Evolutionary conservation across 257 asterid genomes (phyloP).

Genomic region (Fraxinus pennsylvanica): DNA sequence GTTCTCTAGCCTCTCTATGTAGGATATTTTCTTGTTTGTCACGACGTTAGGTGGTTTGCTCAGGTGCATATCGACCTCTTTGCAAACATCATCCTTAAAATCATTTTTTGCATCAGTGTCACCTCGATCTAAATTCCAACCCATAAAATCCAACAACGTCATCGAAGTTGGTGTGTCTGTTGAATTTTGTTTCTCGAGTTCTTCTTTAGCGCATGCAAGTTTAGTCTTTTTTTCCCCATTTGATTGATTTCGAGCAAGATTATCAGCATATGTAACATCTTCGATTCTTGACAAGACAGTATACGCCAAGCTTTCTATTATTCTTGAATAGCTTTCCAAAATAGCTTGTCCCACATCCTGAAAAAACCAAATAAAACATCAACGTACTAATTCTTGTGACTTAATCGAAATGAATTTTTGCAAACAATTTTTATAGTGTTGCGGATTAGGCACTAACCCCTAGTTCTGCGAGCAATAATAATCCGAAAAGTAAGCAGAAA

Average conservation of each 20-base stretch:
- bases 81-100: background rate
- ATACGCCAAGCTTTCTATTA: conserved; percentile 58
- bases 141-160: conserved; percentile 57
- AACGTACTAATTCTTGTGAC: background rate
- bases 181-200: conserved; percentile 38
- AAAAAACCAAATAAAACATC: conserved; percentile 12
- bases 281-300: conserved; percentile 55
- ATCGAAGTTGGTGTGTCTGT: conserved; percentile 42
- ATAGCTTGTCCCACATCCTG: conserved; percentile 66
- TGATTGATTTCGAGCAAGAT: conserved; percentile 32
- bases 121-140: conserved; percentile 44
- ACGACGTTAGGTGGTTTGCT: conserved; percentile 7
- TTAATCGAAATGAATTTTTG: background rate
- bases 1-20: conserved; percentile 65
- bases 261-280: conserved; percentile 49
- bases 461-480: too few species aligned
- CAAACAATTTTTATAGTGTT: too few species aligned
- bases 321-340: conserved; percentile 66
- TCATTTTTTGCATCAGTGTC: conserved; percentile 39
- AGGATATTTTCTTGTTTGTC: conserved; percentile 62
- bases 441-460: too few species aligned
- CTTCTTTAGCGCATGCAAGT: conserved; percentile 36
- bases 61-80: background rate
- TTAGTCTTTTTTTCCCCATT: conserved; percentile 20
- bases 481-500: too few species aligned